phyloP scores from a whole-genome alignment of 495 filamentous ascomycete species.

The Lentithecium fluviatile region DNA sequence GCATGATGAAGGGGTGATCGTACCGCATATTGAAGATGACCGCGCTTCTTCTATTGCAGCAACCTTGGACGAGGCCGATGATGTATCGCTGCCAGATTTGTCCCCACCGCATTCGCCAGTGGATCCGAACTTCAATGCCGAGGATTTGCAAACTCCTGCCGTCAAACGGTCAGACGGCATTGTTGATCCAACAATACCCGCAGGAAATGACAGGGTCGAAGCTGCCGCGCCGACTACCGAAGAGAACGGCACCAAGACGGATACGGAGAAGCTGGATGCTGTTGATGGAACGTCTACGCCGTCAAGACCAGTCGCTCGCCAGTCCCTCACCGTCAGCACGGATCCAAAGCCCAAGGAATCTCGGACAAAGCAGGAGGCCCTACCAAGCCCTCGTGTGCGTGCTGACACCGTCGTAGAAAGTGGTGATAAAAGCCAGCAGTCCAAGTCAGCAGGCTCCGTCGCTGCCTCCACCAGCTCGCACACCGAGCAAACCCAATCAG shows the following conservation, averaged over 20 bases:
- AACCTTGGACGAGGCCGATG: conserved; percentile 38
- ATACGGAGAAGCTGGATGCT: not conserved
- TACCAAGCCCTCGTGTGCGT: conserved; percentile 3
- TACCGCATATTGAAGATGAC: conserved; percentile 42
- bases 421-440: conserved; percentile 8
- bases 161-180: too few species aligned
- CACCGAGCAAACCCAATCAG: conserved; percentile 37
- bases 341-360: conserved; percentile 24
- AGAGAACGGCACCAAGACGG: not conserved
- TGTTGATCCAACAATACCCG: too few species aligned
- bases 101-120: conserved; percentile 25
- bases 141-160: too few species aligned
- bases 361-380: conserved; percentile 5
- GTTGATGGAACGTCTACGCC: not conserved
- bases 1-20: conserved; percentile 48
- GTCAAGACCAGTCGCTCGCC: not conserved
- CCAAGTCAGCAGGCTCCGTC: conserved; percentile 39
- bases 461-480: conserved; percentile 46
- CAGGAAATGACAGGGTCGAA: too few species aligned
- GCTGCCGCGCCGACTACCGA: not conserved
- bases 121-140: conserved; percentile 2
- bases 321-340: conserved; percentile 33
- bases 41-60: conserved; percentile 44
- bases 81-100: conserved; percentile 20
- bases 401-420: conserved; percentile 13